Evolutionary conservation across 768 basidiomycete genomes (phyloP), one percentile per base, ranked within the genome.

Genomic region (Rhodotorula babjevae): DNA sequence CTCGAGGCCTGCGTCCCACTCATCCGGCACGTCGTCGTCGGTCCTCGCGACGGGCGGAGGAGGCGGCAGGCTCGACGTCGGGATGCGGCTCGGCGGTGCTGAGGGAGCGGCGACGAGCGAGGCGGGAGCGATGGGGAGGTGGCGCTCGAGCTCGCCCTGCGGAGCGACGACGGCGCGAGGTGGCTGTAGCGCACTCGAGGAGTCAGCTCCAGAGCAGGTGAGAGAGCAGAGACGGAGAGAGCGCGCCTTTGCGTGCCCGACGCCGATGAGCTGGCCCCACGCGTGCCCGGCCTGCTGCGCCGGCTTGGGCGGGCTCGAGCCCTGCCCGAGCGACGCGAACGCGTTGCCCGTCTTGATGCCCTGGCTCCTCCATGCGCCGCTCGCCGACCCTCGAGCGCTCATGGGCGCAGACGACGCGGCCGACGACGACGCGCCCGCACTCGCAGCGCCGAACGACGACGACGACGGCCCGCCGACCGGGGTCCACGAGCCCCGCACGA

Each of bases 91-190:
- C 21, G 56, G 65, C 18, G 16, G 10, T 16, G 53, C 44, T 16
- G 40, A 36, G n/a, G 21, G 16, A 14, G 61, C n/a, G 0, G 67
- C 10, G 11, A 33, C 9, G 19, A 44, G 33, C 14, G 56, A 31
- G 2, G 56, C 15, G 21, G 52, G 52, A 27, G 27, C 14, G 10
- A 55, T 33, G 12, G 61, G 61, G 46, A 62, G 19, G 5, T 16
- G 12, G 27, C 69, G 63, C 29, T 74, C 73, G 50, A 65, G 69
- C 58, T 70, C 69, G 46, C 69, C 65, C 25, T 42, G 53, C 0
- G 73, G 65, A 0, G 65, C 73, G 57, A 67, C n/a, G 44, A 74
- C 73, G 42, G 73, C 73, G 5, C 68, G 68, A 23, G 73, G 73
- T 2, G 73, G 73, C 73, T 74, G 55, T 12, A 11, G 3, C 9